Base-by-base conservation (phyloP, 371 early-diverging fungal species). In the Saksenaea vasiformis region DNA sequence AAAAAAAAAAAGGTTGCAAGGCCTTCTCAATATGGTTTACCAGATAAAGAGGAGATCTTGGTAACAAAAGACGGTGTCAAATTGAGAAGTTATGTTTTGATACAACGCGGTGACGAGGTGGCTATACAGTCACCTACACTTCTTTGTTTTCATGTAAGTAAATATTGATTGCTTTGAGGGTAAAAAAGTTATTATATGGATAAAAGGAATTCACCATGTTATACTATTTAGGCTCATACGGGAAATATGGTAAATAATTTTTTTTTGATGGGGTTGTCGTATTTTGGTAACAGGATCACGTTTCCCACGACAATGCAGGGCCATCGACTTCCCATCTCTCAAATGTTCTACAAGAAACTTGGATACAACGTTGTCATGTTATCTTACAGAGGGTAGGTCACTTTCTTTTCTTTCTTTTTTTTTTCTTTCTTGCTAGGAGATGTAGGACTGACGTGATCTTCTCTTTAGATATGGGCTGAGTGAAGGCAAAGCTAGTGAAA, bases 301-400 rank as follows among this genome's bases (percentile, higher is more conserved):
- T 41, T 41, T 55, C 15, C 7, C 19, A 19, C 57, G 44, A 41
- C 43, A 41, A 41, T 41, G 43, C 55, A 88, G 90, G 97, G 98
- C 36, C 96, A 96, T 69, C 86, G 96, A 55, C 75, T 96, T 43
- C 94, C 97, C 13, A 93, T 97, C 55, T 95, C 95, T 17, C 80
- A 86, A 62, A 78, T 85, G 17, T 78, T 98, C 54, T 84, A 87
- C 64, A 74, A 78, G 39, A 73, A 74, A 54, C 78, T 87, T 34
- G 83, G 85, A 15, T 89, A 88, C 78, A 97, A 98, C 70, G 88
- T 98, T 17, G 90, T 96, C 43, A 93, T 97, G 94, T 76, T 97
- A 19, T 95, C 96, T 14, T 98, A 98, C 68, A 83, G 98, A 66
- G 98, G 98, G 89, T 91, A 85, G 71, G 70, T 24, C 5, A 41